These are phyloP conservation scores for Leptodontidium sp. DNA, from an alignment of 2,329 filamentous ascomycete species.

Conservation along the genomic window DNA sequence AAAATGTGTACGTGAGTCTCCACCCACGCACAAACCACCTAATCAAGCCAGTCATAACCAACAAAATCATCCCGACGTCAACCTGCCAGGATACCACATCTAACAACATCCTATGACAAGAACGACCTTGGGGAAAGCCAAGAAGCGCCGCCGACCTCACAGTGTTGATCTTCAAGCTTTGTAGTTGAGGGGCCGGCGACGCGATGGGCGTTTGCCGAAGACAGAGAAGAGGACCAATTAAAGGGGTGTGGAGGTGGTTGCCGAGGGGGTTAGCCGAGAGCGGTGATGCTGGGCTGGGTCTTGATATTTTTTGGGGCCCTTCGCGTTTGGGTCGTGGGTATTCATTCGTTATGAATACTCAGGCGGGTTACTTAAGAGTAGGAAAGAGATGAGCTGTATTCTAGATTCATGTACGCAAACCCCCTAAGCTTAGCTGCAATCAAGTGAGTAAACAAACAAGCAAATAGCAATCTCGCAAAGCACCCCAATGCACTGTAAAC, in stretches of 20 bases:
- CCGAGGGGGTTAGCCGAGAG: slow-evolving; percentile 15
- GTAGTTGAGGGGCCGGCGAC: neutral
- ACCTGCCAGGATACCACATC: slow-evolving; percentile 7
- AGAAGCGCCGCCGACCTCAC: slow-evolving; percentile 11
- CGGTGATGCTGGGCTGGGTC: no score
- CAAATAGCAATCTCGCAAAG: no score
- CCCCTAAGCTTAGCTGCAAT: neutral
- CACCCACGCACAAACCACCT: neutral
- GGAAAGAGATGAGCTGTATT: neutral
- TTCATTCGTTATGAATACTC: no score
- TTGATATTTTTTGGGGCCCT: no score
- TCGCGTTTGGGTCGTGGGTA: no score
- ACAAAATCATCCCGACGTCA: neutral
- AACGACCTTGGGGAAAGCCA: neutral
- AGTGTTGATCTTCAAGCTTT: slow-evolving; percentile 13
- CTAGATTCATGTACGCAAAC: neutral
- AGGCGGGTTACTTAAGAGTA: neutral
- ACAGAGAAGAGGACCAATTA: neutral
- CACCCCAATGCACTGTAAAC: neutral
- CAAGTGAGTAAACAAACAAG: neutral
- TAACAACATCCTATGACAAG: neutral
- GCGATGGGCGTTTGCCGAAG: slow-evolving; percentile 6
- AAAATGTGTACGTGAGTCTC: neutral
- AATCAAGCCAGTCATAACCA: neutral
- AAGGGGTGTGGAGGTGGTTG: neutral